Base-by-base conservation (phyloP, 2,329 filamentous ascomycete genomes). In the Polytolypa hystricis region DNA sequence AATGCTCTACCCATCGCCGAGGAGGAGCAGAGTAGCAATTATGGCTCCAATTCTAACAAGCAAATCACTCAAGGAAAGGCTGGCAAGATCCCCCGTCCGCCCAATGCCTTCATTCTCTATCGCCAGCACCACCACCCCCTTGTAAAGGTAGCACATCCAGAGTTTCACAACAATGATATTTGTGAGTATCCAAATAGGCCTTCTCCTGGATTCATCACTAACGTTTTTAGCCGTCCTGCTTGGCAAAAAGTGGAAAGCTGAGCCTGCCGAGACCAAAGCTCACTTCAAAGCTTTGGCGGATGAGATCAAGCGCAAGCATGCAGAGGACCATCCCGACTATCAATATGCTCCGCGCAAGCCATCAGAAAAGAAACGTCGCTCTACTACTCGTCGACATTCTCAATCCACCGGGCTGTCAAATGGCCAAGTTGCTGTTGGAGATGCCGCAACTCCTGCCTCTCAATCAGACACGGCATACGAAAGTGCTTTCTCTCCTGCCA, bases 101-200 rank as follows among this genome's bases (percentile, higher is more conserved):
- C 60, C 11, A 67, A 67, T 48, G 58, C 60, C 4, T 67, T 65
- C 48, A 66, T 66, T 38, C 50, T 67, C 16, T 68, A 65, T 44
- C 58, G 63, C 17, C 53, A 62, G 44, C 50, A 62, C 30, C 53
- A 62, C 35, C 58, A 63, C 40, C 49, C 56, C 2, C 42, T 43
- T 10, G 42, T 62, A 30, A 62, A 60, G 37, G 56, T 51, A n/a
- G 39, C 47, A 23, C 53, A 62, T 38, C 61, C 62, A n/a, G 51
- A 50, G 9, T 43, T 64, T 19, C 56, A 62, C 36, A 67, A 67
- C 48, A 67, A 66, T 39, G 51, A 61, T 16, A 66, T 67, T 29
- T 66, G 60, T 64, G 50, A 55, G 61, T 53, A 28, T 30, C 15
- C 10, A 4, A 18, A 11, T 35, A 8, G n/a, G n/a, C 15, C 23